These are phyloP conservation scores for Claviceps citrina DNA, from an alignment of 2,329 filamentous ascomycete species.

Conservation along the genomic window DNA sequence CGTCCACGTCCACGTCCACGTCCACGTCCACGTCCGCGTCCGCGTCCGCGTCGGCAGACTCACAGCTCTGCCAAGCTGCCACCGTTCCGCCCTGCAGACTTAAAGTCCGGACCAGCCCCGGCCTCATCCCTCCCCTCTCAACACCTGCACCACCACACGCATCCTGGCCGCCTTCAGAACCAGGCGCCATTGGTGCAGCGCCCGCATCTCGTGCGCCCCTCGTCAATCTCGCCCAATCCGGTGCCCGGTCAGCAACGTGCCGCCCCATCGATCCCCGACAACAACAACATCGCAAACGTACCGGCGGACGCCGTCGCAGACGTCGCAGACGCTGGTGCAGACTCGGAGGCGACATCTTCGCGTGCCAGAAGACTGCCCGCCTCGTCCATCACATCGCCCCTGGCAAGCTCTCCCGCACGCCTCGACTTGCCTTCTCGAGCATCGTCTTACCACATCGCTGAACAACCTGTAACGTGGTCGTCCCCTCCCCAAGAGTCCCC, in stretches of 20 bases:
- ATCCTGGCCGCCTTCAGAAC: not conserved
- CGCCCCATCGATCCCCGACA: slow-evolving; percentile 8
- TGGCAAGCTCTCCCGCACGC: slow-evolving; percentile 4
- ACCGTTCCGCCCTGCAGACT: slow-evolving; percentile 38
- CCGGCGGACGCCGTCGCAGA: slow-evolving; percentile 8
- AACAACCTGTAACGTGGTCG: slow-evolving; percentile 1
- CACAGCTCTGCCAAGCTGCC: slow-evolving; percentile 27
- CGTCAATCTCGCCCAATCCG: slow-evolving; percentile 16
- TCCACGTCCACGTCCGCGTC: no score
- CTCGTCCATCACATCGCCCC: slow-evolving; percentile 1
- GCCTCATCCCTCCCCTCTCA: slow-evolving; percentile 10
- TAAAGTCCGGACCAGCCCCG: slow-evolving; percentile 17
- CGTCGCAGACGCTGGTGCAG: slow-evolving; percentile 2
- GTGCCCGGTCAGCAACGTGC: slow-evolving; percentile 7
- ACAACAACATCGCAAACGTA: slow-evolving; percentile 8
- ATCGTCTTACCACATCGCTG: slow-evolving; percentile 5
- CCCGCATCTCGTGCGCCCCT: slow-evolving; percentile 4
- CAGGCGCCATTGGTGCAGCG: slow-evolving; percentile 1
- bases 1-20: no score
- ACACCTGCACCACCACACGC: slow-evolving; percentile 9
- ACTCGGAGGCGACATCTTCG: not conserved
- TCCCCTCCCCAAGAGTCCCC: slow-evolving; percentile 3
- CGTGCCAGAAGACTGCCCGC: not conserved
- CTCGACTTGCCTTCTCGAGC: slow-evolving; percentile 6
- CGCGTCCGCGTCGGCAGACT: no score